Percentiles rank a stretch among this genome's conserved stretches.
These are phyloP conservation scores for Penicillium sp. DNA, from an alignment of 2,329 filamentous ascomycete species.

Conservation along the genomic window DNA sequence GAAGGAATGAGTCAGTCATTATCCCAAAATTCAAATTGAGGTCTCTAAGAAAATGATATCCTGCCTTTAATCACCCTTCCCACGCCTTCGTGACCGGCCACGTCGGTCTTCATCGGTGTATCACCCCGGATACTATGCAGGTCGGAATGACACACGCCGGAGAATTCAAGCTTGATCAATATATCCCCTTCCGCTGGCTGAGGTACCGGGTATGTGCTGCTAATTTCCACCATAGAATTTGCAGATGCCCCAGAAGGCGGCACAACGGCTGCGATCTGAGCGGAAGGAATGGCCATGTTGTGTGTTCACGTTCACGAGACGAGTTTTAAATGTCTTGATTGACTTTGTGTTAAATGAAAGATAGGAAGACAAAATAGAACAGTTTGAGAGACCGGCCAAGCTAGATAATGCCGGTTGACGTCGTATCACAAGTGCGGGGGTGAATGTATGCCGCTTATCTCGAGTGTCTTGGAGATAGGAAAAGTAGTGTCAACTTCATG, in stretches of 20 bases:
- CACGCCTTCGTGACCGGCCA: slow-evolving; percentile 50
- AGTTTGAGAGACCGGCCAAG: neutral
- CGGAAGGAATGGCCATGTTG: slow-evolving; percentile 22
- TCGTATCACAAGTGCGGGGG: slow-evolving; percentile 15
- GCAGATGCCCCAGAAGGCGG: slow-evolving; percentile 21
- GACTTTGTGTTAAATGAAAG: neutral
- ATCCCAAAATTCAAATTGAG: neutral
- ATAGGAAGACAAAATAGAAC: neutral
- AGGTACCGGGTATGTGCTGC: slow-evolving; percentile 33
- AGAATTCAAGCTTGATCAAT: slow-evolving; percentile 49
- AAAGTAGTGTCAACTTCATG: neutral
- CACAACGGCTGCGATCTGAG: slow-evolving; percentile 33
- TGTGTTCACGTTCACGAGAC: neutral
- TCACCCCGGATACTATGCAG: slow-evolving; percentile 46
- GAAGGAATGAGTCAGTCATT: neutral
- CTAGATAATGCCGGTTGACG: neutral
- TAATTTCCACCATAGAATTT: slow-evolving; percentile 25
- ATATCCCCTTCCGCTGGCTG: slow-evolving; percentile 40
- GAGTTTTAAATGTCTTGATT: neutral
- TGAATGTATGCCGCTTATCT: slow-evolving; percentile 18
- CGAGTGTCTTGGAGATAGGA: neutral
- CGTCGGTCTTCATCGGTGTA: slow-evolving; percentile 44
- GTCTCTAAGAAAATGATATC: neutral
- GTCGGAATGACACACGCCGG: slow-evolving; percentile 50
- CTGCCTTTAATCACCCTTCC: slow-evolving; percentile 41